Evolutionary conservation across 2,329 filamentous ascomycete genomes (phyloP).

Genomic region (Colletotrichum sp.): DNA sequence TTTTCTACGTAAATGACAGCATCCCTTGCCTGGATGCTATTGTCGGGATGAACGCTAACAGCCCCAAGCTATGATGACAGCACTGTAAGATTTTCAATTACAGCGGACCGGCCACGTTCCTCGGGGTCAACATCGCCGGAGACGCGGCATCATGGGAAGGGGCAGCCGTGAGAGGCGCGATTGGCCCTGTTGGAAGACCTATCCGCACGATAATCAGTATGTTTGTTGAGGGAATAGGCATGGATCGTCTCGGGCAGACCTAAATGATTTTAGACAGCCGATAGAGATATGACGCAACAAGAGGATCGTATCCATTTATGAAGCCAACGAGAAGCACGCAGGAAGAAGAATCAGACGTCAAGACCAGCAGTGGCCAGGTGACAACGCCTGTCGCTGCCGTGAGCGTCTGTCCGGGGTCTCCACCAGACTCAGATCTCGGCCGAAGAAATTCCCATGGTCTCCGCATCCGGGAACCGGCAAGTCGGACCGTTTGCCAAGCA

Average conservation of each 20-base stretch:
- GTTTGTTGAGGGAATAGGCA: neutral
- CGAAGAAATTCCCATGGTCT: neutral
- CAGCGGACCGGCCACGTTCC: no score
- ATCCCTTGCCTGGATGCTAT: no score
- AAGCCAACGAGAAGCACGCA: neutral
- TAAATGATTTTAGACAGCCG: neutral
- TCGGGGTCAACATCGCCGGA: no score
- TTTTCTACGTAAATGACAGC: no score
- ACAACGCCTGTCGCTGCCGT: neutral
- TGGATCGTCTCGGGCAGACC: neutral
- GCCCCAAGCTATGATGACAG: no score
- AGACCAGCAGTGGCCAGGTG: neutral
- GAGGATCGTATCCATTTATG: neutral
- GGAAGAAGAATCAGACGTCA: neutral
- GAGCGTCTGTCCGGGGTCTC: neutral
- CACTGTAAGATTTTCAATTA: no score
- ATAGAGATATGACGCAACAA: neutral
- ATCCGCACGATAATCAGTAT: neutral
- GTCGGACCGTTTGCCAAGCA: neutral
- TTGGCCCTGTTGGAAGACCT: neutral
- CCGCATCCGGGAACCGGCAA: neutral
- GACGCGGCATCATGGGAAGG: no score
- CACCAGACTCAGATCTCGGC: neutral
- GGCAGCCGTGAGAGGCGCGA: neutral
- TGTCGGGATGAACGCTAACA: no score